Evolutionary conservation across 2,329 filamentous ascomycete genomes (phyloP).

Genomic region (Colletotrichum tropicale): DNA sequence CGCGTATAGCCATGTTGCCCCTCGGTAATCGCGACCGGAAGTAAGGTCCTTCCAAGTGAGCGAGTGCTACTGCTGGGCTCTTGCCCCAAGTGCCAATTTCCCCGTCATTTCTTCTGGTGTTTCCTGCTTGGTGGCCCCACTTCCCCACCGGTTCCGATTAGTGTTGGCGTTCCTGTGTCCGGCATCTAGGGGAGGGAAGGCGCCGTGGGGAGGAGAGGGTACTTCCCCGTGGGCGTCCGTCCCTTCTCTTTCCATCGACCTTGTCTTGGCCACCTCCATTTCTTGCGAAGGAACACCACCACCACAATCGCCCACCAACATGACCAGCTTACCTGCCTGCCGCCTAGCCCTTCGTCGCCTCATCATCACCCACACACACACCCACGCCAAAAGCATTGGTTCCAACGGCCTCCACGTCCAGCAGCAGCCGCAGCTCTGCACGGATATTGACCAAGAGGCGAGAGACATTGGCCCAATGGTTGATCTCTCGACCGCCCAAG

Average conservation of each 20-base stretch:
- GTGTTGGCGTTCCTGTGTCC: not conserved
- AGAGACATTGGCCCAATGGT: not conserved
- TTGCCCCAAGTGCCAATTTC: not conserved
- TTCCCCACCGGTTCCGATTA: conserved; percentile 18
- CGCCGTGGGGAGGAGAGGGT: not conserved
- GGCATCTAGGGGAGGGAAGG: not conserved
- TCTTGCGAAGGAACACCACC: not conserved
- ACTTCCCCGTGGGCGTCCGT: not conserved
- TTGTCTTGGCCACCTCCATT: not conserved
- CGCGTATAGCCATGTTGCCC: not conserved
- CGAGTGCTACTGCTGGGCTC: not conserved
- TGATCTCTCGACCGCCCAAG: not conserved
- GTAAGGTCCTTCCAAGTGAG: not conserved
- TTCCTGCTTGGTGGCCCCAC: not conserved
- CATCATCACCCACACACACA: not conserved
- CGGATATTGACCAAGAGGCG: not conserved
- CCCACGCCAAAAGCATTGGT: not conserved
- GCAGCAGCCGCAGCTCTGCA: not conserved
- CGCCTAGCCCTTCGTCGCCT: not conserved
- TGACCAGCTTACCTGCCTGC: not conserved
- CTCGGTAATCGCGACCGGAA: not conserved
- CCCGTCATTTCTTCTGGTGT: not conserved
- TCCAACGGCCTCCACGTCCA: not conserved
- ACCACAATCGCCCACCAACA: not conserved
- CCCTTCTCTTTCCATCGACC: not conserved